phyloP scores from a whole-genome alignment of 192 early-diverging fungal genomes.

The Chytriomyces sp. region DNA sequence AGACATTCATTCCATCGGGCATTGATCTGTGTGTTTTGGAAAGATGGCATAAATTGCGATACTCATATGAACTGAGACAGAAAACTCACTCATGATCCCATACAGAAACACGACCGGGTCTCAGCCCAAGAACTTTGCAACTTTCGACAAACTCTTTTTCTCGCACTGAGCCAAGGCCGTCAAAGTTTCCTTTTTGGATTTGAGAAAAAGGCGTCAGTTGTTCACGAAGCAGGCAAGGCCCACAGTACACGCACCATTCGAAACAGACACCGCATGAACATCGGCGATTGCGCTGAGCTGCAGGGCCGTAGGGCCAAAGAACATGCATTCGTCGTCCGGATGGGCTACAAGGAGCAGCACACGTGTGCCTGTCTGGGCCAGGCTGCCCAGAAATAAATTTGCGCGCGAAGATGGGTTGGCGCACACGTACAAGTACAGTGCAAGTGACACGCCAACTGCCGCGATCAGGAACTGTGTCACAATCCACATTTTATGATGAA shows the following conservation, averaged over 20 bases:
- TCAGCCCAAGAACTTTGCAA: constrained; percentile 64
- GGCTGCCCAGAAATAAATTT: background rate
- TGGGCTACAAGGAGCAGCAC: constrained; percentile 42
- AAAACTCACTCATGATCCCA: constrained; percentile 67
- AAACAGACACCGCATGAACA: constrained; percentile 82
- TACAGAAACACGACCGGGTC: constrained; percentile 49
- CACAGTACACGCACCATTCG: constrained; percentile 66
- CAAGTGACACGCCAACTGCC: background rate
- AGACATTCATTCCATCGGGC: constrained; percentile 54
- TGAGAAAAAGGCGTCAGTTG: background rate
- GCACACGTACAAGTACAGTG: background rate
- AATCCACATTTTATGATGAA: background rate
- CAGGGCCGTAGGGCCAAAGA: constrained; percentile 84
- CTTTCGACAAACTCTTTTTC: constrained; percentile 69
- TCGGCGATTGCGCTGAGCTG: constrained; percentile 59
- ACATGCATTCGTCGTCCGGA: constrained; percentile 99
- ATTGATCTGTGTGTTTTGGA: constrained; percentile 31
- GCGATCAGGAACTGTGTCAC: background rate
- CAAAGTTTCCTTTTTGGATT: constrained; percentile 65
- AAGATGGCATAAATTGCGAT: background rate
- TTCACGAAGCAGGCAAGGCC: constrained; percentile 22
- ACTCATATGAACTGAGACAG: background rate
- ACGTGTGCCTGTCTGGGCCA: background rate
- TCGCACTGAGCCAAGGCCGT: constrained; percentile 65
- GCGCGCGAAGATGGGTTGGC: background rate